phyloP scores from a whole-genome alignment of 768 basidiomycete genomes.

The Leucosporidium creatinivorum region DNA sequence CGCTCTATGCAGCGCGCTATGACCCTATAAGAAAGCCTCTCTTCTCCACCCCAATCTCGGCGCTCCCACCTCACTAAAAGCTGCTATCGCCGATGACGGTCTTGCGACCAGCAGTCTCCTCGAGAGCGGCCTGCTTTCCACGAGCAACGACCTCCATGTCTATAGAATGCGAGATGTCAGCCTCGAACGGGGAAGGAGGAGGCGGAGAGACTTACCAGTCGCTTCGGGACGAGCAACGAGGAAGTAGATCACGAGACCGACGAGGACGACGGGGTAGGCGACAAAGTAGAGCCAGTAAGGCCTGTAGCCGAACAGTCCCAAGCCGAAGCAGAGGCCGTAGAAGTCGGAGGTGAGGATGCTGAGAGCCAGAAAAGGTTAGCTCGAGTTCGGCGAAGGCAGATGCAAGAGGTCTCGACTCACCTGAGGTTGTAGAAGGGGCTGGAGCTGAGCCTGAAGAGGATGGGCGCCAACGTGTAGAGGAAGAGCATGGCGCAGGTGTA shows the following conservation, averaged over 20 bases:
- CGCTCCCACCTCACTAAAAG: neutral
- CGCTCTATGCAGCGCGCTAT: too few species aligned
- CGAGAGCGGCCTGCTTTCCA: conserved; percentile 6
- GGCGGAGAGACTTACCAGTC: neutral
- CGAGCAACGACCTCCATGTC: conserved; percentile 14
- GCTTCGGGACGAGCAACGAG: conserved; percentile 24
- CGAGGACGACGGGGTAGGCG: conserved; percentile 31
- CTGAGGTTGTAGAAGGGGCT: conserved; percentile 35
- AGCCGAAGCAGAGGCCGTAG: conserved; percentile 25
- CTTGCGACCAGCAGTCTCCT: neutral
- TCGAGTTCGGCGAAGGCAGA: neutral
- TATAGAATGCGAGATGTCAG: neutral
- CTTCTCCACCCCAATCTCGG: too few species aligned
- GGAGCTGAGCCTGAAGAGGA: conserved; percentile 27
- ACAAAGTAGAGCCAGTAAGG: conserved; percentile 36
- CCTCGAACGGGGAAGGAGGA: neutral
- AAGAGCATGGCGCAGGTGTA: conserved; percentile 34
- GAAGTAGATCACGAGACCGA: conserved; percentile 37
- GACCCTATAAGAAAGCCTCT: too few species aligned
- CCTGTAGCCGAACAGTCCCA: conserved; percentile 28
- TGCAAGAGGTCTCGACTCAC: conserved; percentile 9
- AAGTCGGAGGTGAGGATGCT: conserved; percentile 31
- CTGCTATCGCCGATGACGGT: neutral
- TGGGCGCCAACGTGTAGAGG: conserved; percentile 32
- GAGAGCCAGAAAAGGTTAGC: neutral